These are phyloP conservation scores for Phytophthora podocarpi DNA, from an alignment of 352 stramenopile genomes.

Conservation along the genomic window DNA sequence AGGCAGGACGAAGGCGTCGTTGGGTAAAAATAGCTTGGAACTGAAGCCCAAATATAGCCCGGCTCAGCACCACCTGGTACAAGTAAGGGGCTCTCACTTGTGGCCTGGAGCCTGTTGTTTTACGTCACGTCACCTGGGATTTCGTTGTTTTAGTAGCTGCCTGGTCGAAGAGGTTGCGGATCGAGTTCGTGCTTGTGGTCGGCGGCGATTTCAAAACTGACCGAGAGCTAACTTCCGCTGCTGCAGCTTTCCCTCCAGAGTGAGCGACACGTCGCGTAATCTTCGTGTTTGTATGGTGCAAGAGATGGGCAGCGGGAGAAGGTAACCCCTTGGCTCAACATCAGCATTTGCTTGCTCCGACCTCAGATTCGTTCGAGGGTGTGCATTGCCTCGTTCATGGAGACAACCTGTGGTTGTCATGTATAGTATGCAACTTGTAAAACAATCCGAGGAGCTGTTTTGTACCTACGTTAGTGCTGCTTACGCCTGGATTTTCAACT, in stretches of 20 bases:
- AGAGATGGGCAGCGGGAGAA: conserved; percentile 4
- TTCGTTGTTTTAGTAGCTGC: conserved; percentile 1
- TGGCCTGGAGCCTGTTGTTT: too few species aligned
- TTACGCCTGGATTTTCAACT: too few species aligned
- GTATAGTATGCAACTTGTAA: too few species aligned
- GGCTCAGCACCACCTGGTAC: conserved; percentile 8
- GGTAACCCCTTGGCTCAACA: not conserved
- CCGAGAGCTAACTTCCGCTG: too few species aligned
- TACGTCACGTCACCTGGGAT: not conserved
- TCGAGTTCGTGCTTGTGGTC: not conserved
- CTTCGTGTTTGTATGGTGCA: conserved; percentile 28
- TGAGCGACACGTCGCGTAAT: conserved; percentile 14
- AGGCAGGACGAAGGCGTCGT: not conserved
- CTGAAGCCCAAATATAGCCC: conserved; percentile 14
- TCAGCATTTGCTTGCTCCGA: conserved; percentile 8
- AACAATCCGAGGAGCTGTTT: too few species aligned
- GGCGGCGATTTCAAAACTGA: conserved; percentile 15
- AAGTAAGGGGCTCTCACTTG: too few species aligned
- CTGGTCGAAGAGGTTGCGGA: not conserved
- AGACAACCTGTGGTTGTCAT: too few species aligned
- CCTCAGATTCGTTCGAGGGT: too few species aligned
- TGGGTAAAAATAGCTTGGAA: conserved; percentile 19
- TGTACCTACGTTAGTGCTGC: too few species aligned
- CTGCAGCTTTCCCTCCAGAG: not conserved
- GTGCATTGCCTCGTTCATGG: too few species aligned